These are phyloP conservation scores for Stropharia rugosoannulata DNA, from an alignment of 768 basidiomycete species.

Conservation along the genomic window DNA sequence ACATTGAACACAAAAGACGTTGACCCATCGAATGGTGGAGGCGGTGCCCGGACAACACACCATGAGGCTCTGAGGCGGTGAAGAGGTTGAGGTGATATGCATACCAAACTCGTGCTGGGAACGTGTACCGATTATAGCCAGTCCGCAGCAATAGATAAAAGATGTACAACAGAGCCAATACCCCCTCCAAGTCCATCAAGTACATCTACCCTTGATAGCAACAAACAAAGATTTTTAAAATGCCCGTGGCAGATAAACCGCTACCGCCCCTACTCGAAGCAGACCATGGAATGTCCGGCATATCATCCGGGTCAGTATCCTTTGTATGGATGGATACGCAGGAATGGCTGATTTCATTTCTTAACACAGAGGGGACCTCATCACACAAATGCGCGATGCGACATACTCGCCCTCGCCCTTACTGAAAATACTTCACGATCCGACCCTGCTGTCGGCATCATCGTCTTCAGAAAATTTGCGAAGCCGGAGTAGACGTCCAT, in stretches of 20 bases:
- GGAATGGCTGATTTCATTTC: not conserved
- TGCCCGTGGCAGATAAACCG: conserved; percentile 21
- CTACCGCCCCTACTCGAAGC: conserved; percentile 11
- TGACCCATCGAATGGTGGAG: too few relatives aligned
- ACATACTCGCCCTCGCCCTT: conserved; percentile 24
- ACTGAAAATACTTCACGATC: conserved; percentile 20
- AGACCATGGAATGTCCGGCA: conserved; percentile 3
- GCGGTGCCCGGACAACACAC: too few relatives aligned
- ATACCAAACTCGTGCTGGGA: too few relatives aligned
- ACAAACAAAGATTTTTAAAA: not conserved
- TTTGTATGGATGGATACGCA: not conserved
- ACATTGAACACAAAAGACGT: too few relatives aligned
- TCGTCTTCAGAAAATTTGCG: conserved; percentile 5
- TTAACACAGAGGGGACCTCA: conserved; percentile 11
- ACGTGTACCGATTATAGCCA: too few relatives aligned
- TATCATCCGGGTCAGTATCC: conserved; percentile 4
- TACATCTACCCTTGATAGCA: too few relatives aligned
- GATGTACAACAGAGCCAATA: too few relatives aligned
- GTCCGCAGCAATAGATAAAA: too few relatives aligned
- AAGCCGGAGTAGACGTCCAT: conserved; percentile 28
- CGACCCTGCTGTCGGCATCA: conserved; percentile 14
- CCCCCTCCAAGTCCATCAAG: too few relatives aligned
- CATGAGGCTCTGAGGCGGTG: too few relatives aligned
- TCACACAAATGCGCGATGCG: conserved; percentile 22
- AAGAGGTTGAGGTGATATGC: too few relatives aligned